Evolutionary conservation across 2,329 filamentous ascomycete species (phyloP).

Genomic region (Diplocarpon mali): DNA sequence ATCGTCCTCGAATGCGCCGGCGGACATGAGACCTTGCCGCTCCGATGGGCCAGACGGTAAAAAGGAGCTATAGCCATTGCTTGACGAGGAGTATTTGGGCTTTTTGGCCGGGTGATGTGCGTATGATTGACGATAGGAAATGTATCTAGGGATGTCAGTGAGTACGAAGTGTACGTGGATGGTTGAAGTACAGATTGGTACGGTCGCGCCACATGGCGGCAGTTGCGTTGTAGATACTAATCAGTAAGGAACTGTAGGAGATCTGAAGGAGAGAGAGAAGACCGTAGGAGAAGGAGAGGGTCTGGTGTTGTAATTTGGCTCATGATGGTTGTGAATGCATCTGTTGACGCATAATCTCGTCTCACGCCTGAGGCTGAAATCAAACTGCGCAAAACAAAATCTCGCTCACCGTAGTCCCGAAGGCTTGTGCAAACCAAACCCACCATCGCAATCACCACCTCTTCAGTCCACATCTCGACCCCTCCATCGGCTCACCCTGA

Average conservation of each 20-base stretch:
- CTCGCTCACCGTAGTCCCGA: too few relatives aligned
- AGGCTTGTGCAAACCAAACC: too few relatives aligned
- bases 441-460: too few relatives aligned
- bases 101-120: slow-evolving; percentile 87
- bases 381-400: too few relatives aligned
- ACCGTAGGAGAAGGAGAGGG: neutral
- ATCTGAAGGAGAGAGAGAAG: neutral
- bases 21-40: slow-evolving; percentile 74
- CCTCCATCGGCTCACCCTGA: neutral
- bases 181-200: slow-evolving; percentile 71
- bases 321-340: slow-evolving; percentile 10
- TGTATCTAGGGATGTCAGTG: slow-evolving; percentile 54
- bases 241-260: slow-evolving; percentile 6
- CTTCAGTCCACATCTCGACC: too few relatives aligned
- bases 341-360: slow-evolving; percentile 1
- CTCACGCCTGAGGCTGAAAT: slow-evolving; percentile 6
- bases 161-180: slow-evolving; percentile 16
- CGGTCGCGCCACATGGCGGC: slow-evolving; percentile 95
- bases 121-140: slow-evolving; percentile 98
- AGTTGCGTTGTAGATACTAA: neutral
- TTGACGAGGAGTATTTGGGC: slow-evolving; percentile 46
- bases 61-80: slow-evolving; percentile 49
- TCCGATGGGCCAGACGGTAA: slow-evolving; percentile 48
- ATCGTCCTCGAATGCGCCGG: slow-evolving; percentile 68
- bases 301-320: slow-evolving; percentile 5